Evolutionary conservation across 2,329 filamentous ascomycete genomes (phyloP).

Genomic region (Colletotrichum camelliae): DNA sequence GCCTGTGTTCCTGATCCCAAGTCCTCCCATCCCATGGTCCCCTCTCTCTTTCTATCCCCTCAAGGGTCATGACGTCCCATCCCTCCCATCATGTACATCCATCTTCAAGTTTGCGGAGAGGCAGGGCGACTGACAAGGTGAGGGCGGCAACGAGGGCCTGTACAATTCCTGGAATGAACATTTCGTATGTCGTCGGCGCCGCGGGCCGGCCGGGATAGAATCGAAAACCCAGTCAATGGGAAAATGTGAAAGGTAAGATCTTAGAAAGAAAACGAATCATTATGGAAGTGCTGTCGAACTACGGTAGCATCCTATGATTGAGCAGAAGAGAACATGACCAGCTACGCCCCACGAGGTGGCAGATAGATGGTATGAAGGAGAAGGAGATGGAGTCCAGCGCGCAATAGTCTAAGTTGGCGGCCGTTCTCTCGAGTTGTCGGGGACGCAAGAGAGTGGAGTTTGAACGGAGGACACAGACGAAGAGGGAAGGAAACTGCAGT

Average conservation of each 20-base stretch:
- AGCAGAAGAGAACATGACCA: conserved; percentile 6
- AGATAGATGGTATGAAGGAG: conserved; percentile 20
- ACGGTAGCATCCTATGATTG: conserved; percentile 23
- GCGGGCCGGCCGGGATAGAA: conserved; percentile 33
- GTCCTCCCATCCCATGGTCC: background rate
- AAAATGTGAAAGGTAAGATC: conserved; percentile 31
- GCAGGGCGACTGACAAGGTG: conserved; percentile 51
- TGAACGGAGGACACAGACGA: background rate
- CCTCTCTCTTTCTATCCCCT: background rate
- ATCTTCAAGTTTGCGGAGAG: background rate
- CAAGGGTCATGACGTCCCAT: background rate
- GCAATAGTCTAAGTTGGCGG: background rate
- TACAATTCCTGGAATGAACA: conserved; percentile 49
- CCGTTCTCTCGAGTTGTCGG: background rate
- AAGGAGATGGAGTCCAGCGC: conserved; percentile 14
- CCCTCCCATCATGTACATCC: background rate
- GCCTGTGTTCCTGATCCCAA: conserved; percentile 22
- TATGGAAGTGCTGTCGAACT: conserved; percentile 13
- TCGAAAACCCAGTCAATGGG: conserved; percentile 55
- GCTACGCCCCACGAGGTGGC: conserved; percentile 16
- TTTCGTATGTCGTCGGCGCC: conserved; percentile 35
- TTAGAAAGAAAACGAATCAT: conserved; percentile 28
- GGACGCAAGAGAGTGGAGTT: conserved; percentile 9
- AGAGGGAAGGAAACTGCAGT: background rate
- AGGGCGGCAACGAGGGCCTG: conserved; percentile 60